Conservation (phyloP, 495 filamentous ascomycete species). For the Neurospora pannonica region DNA sequence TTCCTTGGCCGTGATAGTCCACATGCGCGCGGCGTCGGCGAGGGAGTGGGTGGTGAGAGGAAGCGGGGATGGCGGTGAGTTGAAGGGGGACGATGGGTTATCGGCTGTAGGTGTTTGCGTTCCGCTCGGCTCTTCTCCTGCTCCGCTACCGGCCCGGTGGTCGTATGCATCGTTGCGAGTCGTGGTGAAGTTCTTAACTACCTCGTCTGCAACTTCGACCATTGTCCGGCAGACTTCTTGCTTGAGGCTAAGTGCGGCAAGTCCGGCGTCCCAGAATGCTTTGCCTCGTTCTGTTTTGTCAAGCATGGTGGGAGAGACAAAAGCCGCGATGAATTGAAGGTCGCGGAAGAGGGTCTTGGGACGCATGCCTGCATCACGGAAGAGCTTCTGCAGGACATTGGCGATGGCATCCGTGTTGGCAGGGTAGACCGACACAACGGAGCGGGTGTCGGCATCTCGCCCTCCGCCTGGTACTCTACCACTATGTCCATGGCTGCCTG, state of each 20-base stretch:
- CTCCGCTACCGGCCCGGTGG: conserved; percentile 15
- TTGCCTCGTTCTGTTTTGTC: conserved; percentile 82
- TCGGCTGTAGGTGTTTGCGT: conserved; percentile 5
- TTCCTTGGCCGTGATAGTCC: conserved; percentile 90
- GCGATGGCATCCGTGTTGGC: conserved; percentile 67
- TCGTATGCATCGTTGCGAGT: conserved; percentile 21
- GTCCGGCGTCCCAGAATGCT: conserved; percentile 87
- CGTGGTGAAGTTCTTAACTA: conserved; percentile 49
- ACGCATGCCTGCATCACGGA: conserved; percentile 65
- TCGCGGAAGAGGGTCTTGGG: conserved; percentile 92
- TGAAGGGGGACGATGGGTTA: conserved; percentile 11
- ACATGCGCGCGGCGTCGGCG: conserved; percentile 82
- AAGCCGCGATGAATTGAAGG: conserved; percentile 88
- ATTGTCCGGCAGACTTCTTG: conserved; percentile 82
- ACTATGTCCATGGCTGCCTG: conserved; percentile 17
- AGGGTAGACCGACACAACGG: conserved; percentile 32
- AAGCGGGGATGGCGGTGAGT: conserved; percentile 29
- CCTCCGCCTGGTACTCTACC: conserved; percentile 16
- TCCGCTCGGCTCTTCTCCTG: conserved; percentile 9
- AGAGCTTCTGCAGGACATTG: conserved; percentile 66
- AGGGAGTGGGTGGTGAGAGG: conserved; percentile 50
- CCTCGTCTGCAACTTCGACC: conserved; percentile 78
- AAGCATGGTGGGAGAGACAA: conserved; percentile 70
- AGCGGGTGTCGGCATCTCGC: conserved; percentile 30
- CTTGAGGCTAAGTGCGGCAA: conserved; percentile 81